Percentiles rank a stretch among this genome's conserved stretches.
Evolutionary conservation across 23 red algal species (phyloP).

Genomic region (Pyropia haitanensis): DNA sequence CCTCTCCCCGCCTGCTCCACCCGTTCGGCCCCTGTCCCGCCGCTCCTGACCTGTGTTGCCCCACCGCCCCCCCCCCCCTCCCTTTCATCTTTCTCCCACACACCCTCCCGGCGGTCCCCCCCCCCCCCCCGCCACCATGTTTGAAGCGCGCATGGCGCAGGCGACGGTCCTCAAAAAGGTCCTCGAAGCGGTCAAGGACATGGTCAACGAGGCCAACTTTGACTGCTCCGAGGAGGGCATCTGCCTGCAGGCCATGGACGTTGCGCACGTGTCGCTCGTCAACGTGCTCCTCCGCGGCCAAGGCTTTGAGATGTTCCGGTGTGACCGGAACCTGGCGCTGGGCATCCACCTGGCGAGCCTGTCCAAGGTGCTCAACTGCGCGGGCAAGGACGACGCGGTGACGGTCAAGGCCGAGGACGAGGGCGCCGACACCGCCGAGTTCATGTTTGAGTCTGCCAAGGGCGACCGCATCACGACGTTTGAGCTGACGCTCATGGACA

Average conservation of each 20-base stretch:
- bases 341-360: conserved; percentile 81
- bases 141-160: conserved; percentile 74
- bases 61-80: background rate
- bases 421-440: conserved; percentile 63
- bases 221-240: conserved; percentile 84
- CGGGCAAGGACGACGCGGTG: conserved; percentile 76
- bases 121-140: conserved; percentile 34
- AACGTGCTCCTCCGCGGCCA: conserved; percentile 70
- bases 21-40: too few relatives aligned
- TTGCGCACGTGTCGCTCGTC: conserved; percentile 72
- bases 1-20: too few relatives aligned
- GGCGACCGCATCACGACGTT: conserved; percentile 85
- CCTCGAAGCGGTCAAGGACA: conserved; percentile 87
- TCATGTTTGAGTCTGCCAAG: conserved; percentile 76
- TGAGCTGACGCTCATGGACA: conserved; percentile 96
- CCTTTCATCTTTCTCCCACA: background rate
- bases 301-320: conserved; percentile 83
- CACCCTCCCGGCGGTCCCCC: background rate
- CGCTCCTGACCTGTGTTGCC: background rate
- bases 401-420: conserved; percentile 72
- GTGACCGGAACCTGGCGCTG: conserved; percentile 64
- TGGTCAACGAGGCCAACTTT: conserved; percentile 86
- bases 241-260: conserved; percentile 83
- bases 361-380: conserved; percentile 85
- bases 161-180: conserved; percentile 71